Evolutionary conservation across 2,329 filamentous ascomycete species (phyloP).

Genomic region (Esteya vermicola): DNA sequence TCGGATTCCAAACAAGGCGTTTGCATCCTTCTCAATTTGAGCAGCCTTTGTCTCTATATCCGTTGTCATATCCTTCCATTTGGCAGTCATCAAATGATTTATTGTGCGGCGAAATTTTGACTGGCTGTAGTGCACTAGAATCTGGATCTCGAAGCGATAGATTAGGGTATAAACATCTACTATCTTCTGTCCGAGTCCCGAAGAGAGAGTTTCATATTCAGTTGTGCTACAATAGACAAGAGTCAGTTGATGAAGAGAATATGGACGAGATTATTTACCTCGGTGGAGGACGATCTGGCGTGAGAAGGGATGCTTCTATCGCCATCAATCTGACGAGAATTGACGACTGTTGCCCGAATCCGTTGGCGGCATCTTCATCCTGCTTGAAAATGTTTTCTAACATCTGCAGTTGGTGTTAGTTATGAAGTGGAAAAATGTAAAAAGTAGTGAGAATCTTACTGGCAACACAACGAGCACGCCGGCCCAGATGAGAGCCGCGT

Average conservation of each 20-base stretch:
- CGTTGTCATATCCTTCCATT: neutral
- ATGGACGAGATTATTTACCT: neutral
- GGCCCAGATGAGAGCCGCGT: neutral
- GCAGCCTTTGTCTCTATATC: neutral
- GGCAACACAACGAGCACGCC: slow-evolving; percentile 1
- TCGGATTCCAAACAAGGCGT: neutral
- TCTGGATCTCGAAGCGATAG: neutral
- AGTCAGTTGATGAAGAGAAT: neutral
- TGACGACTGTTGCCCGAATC: neutral
- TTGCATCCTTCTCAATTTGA: neutral
- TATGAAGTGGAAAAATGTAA: neutral
- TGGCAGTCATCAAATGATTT: neutral
- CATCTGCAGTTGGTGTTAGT: neutral
- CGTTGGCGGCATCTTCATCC: neutral
- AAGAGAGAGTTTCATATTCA: neutral
- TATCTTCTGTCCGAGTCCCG: neutral
- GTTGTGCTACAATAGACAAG: neutral
- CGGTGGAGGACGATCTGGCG: neutral
- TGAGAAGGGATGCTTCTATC: neutral
- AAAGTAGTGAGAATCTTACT: neutral
- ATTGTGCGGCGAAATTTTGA: neutral
- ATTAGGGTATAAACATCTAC: neutral
- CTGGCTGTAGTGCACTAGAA: neutral
- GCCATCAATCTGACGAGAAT: neutral
- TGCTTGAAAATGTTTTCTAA: neutral